A percentile compares a stretch with the other conserved stretches of the same genome.
Conservation (phyloP, 495 filamentous ascomycete species). For the Parmelia sp. region DNA sequence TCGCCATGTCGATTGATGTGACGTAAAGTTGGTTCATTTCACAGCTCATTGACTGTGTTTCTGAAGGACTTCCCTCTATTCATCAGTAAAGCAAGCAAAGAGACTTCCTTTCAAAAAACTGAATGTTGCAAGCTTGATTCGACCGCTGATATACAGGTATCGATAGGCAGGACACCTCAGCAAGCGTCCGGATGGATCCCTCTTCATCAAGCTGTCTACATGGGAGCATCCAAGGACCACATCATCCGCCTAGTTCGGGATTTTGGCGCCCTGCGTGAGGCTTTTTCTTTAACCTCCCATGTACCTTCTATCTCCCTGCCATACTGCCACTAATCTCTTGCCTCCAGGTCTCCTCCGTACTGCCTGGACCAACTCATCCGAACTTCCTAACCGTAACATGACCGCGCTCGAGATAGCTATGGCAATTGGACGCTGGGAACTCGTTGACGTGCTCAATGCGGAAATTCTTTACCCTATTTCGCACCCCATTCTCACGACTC, state of each 20-base stretch:
- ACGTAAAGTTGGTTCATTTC: background rate
- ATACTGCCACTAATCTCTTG: conserved; percentile 6
- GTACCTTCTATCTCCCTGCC: background rate
- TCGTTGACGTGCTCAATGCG: conserved; percentile 3
- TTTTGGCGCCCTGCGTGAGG: conserved; percentile 2
- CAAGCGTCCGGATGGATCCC: conserved; percentile 5
- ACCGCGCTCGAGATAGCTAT: conserved; percentile 7
- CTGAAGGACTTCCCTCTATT: no score
- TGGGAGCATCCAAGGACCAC: conserved; percentile 4
- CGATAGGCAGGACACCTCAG: conserved; percentile 5
- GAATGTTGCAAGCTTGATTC: conserved; percentile 3
- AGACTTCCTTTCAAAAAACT: background rate
- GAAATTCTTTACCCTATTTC: conserved; percentile 1
- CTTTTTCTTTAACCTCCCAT: background rate
- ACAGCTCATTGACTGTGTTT: no score
- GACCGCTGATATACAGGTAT: conserved; percentile 4
- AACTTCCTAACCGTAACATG: conserved; percentile 8
- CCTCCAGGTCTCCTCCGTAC: conserved; percentile 1
- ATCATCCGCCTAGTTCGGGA: conserved; percentile 7
- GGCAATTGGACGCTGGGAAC: conserved; percentile 6
- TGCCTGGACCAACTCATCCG: background rate
- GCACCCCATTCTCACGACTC: background rate
- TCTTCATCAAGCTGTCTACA: conserved; percentile 8
- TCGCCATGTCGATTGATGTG: conserved; percentile 1
- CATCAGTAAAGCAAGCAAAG: background rate